Evolutionary conservation across 768 basidiomycete species (phyloP), one percentile per base, ranked within the genome.

Genomic region (Lentinula lateritia): DNA sequence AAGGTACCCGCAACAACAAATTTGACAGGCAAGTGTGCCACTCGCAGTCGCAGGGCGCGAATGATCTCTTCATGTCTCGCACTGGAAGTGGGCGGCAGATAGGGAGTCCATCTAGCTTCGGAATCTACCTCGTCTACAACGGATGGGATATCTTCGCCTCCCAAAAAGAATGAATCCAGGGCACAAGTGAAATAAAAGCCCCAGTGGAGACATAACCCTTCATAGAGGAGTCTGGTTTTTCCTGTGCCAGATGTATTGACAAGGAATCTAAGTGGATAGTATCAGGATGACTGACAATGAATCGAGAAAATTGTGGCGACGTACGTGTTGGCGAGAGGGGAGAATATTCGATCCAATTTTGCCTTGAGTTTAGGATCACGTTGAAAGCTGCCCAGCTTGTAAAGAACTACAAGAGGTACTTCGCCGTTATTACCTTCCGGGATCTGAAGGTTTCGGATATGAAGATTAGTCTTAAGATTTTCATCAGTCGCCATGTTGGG

Each of bases 221-320:
- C 23, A 23, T 23, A 23, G 18, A 60, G 20, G 6, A 63, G 39
- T 20, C 46, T 61, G 7, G 63, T 63, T 23, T 63, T 63, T 15
- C 63, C 63, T 23, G 63, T 58, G 10, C 63, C 63, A 5, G 63
- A 63, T 6, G 58, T 42, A 36, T 63, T 63, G 6, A 63, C 63
- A 8, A 63, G 16, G 18, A 63, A 53, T 20, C 62, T 62, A n/a
- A 46, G 45, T 23, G 23, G 23, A 23, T 23, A 23, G 23, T 23
- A 23, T 23, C 23, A 23, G 23, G 23, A 23, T 23, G 23, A 23
- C 23, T 23, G 23, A 23, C 23, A 23, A 23, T 23, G 2, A 23
- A 23, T 23, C 23, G 2, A 23, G 23, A 23, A 23, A 23, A 23
- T 23, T 23, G 23, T 23, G 23, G 23, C 23, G 23, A 23, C 23